Conservation (phyloP, 1,284 basidiomycete genomes). For the Sporisorium sorghi region DNA sequence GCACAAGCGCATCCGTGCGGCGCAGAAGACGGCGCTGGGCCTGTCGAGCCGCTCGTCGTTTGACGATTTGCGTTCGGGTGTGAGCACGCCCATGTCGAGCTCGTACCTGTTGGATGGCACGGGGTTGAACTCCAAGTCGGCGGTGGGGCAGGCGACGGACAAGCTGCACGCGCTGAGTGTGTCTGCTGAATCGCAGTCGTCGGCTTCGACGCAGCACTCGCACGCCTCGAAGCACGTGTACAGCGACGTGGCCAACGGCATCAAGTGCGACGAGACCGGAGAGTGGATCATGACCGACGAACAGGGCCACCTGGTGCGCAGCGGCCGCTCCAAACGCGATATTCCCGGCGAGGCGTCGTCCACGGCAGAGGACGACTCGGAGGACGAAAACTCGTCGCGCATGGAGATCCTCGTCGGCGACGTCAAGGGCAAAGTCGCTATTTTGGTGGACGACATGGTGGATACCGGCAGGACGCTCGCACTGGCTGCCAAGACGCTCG, state of each 20-base stretch:
- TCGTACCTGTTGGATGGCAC: constrained; percentile 52
- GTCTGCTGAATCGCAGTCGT: constrained; percentile 26
- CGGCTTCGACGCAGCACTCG: constrained; percentile 15
- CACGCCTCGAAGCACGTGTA: constrained; percentile 37
- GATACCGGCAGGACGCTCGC: constrained; percentile 91
- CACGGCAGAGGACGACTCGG: constrained; percentile 46
- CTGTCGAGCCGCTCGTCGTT: constrained; percentile 47
- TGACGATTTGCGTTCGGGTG: constrained; percentile 53
- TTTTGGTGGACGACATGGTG: constrained; percentile 98
- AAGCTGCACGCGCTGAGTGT: constrained; percentile 45
- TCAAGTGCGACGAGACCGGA: constrained; percentile 70
- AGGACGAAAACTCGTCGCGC: constrained; percentile 70
- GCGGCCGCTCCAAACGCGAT: constrained; percentile 47
- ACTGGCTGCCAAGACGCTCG: constrained; percentile 84
- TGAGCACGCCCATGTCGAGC: constrained; percentile 58
- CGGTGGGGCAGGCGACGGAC: constrained; percentile 38
- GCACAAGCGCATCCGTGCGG: constrained; percentile 57
- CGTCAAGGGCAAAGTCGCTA: constrained; percentile 87
- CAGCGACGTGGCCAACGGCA: constrained; percentile 66
- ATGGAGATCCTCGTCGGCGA: constrained; percentile 99
- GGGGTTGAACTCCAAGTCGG: constrained; percentile 25
- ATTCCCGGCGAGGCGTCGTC: constrained; percentile 16
- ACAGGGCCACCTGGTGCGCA: constrained; percentile 58
- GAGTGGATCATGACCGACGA: constrained; percentile 68
- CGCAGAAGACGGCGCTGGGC: constrained; percentile 35